A percentile compares a stretch with the other conserved stretches of the same genome.
phyloP scores from a whole-genome alignment of 768 basidiomycete species.

The Leccinum longicurvipes region DNA sequence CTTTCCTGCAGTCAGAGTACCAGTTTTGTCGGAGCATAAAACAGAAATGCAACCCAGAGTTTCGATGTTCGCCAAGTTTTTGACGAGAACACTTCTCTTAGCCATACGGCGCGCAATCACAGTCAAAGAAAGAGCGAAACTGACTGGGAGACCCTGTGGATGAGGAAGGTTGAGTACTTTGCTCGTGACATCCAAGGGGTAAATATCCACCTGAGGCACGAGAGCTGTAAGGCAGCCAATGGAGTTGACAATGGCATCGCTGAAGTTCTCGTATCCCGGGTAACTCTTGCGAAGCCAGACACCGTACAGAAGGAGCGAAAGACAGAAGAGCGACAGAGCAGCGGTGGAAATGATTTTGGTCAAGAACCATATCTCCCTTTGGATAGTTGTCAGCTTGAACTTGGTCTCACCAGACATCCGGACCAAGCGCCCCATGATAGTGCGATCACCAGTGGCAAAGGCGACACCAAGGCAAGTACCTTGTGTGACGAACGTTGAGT shows the following conservation, averaged over 20 bases:
- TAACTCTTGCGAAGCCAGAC: constrained; percentile 37
- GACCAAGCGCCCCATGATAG: constrained; percentile 53
- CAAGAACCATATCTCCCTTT: constrained; percentile 42
- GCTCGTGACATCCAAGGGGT: not conserved
- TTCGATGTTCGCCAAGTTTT: constrained; percentile 50
- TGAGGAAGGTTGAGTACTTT: not conserved
- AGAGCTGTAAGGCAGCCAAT: constrained; percentile 39
- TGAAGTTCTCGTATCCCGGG: constrained; percentile 33
- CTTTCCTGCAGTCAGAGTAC: constrained; percentile 44
- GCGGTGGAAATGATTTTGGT: constrained; percentile 46
- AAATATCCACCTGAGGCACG: constrained; percentile 33
- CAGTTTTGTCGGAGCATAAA: constrained; percentile 53
- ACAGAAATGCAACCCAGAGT: constrained; percentile 50
- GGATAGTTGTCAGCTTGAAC: constrained; percentile 42
- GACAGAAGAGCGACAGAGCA: constrained; percentile 39
- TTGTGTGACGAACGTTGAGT: constrained; percentile 40
- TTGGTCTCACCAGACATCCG: constrained; percentile 46
- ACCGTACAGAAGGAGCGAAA: constrained; percentile 38
- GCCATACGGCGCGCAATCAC: constrained; percentile 47
- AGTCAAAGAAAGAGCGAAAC: constrained; percentile 50
- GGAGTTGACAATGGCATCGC: constrained; percentile 35
- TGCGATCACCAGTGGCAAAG: constrained; percentile 40
- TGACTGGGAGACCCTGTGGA: constrained; percentile 34
- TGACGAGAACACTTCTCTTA: constrained; percentile 43
- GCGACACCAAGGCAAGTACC: constrained; percentile 40